Evolutionary conservation across 1,284 basidiomycete genomes (phyloP).

Genomic region (Melampsora larici-populina): DNA sequence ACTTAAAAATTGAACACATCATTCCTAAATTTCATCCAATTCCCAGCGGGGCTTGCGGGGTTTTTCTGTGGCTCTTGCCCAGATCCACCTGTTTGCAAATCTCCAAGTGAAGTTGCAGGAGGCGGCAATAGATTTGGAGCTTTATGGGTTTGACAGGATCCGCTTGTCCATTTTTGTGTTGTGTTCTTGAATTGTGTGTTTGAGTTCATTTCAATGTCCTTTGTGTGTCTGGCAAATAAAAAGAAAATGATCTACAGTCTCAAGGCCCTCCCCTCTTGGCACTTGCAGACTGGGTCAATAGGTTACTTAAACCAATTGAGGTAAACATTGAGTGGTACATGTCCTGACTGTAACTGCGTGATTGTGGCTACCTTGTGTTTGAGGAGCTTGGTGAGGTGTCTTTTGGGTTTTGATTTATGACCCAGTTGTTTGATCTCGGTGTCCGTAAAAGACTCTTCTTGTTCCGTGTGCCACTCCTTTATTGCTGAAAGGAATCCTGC

Average conservation of each 20-base stretch:
- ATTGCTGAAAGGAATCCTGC: neutral
- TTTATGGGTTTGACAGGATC: too few species aligned
- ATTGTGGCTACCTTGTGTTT: neutral
- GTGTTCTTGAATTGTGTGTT: too few species aligned
- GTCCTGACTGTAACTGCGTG: constrained; percentile 13
- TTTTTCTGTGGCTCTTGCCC: too few species aligned
- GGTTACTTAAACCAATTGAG: neutral
- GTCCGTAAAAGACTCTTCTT: neutral
- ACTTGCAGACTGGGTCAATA: neutral
- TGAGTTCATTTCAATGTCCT: too few species aligned
- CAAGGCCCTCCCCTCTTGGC: neutral
- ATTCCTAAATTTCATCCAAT: too few species aligned
- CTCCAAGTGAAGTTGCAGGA: too few species aligned
- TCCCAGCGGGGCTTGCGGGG: too few species aligned
- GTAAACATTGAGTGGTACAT: constrained; percentile 2
- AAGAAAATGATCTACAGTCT: constrained; percentile 1
- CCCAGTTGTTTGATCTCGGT: neutral
- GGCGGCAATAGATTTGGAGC: too few species aligned
- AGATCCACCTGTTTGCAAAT: too few species aligned
- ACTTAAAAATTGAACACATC: too few species aligned
- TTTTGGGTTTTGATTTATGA: neutral
- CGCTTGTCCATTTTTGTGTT: too few species aligned
- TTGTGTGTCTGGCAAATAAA: neutral
- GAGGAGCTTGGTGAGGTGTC: neutral
- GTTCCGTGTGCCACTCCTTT: neutral